phyloP scores from a whole-genome alignment of 768 basidiomycete species.

The Glaciozyma martinii region DNA sequence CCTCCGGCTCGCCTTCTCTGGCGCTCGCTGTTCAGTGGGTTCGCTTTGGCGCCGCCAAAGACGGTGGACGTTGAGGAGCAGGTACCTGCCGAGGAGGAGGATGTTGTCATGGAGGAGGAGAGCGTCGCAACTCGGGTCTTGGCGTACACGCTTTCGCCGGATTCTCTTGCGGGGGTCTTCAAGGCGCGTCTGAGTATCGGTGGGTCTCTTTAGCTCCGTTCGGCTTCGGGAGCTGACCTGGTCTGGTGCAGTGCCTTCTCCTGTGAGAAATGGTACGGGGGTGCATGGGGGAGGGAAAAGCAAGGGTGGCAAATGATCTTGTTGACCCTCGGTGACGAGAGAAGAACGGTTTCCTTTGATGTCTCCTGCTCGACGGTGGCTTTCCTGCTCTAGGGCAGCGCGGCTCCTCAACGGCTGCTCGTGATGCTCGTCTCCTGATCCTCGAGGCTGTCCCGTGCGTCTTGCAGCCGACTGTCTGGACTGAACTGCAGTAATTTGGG shows the following conservation, averaged over 20 bases:
- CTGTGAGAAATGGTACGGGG: background rate
- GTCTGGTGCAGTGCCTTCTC: background rate
- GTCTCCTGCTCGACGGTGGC: too few relatives aligned
- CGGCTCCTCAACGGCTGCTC: too few relatives aligned
- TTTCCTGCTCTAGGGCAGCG: too few relatives aligned
- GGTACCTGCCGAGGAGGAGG: background rate
- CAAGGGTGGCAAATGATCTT: too few relatives aligned
- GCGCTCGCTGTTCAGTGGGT: slow-evolving; percentile 11
- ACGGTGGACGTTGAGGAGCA: slow-evolving; percentile 6
- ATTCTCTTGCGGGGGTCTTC: slow-evolving; percentile 8
- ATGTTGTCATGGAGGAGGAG: background rate
- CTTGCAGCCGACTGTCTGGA: too few relatives aligned
- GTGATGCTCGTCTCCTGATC: too few relatives aligned
- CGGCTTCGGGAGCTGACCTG: background rate
- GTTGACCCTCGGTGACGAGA: too few relatives aligned
- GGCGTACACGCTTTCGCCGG: background rate
- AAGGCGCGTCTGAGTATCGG: slow-evolving; percentile 3
- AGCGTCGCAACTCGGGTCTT: background rate
- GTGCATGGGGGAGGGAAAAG: too few relatives aligned
- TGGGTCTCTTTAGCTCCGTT: background rate
- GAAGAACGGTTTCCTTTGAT: too few relatives aligned
- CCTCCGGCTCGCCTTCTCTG: slow-evolving; percentile 25
- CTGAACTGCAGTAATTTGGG: too few relatives aligned
- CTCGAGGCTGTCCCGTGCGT: too few relatives aligned
- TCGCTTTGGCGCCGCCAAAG: background rate